Conservation (phyloP, 1,284 basidiomycete genomes). For the Leccinum solheimii region DNA sequence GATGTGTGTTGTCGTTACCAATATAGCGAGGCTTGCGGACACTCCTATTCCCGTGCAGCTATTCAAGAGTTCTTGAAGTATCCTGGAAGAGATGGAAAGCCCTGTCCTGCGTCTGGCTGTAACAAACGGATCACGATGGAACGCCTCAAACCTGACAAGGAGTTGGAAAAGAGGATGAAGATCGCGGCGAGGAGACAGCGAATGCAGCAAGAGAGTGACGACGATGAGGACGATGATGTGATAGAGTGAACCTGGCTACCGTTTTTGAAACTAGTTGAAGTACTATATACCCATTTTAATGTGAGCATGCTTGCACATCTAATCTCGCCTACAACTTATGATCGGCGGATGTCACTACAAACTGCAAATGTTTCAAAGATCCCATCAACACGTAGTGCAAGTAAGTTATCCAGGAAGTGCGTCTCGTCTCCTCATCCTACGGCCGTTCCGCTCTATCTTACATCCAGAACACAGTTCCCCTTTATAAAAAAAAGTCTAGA, state of each 20-base stretch:
- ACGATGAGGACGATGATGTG: conserved; percentile 64
- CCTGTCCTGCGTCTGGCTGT: conserved; percentile 73
- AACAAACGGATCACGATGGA: conserved; percentile 52
- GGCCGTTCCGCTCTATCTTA: not conserved
- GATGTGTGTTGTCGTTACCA: not conserved
- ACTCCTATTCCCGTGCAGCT: conserved; percentile 68
- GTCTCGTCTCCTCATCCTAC: not conserved
- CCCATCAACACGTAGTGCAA: not conserved
- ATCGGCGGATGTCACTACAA: not conserved
- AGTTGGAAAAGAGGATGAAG: conserved; percentile 61
- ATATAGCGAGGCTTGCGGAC: conserved; percentile 60
- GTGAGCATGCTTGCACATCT: conserved; percentile 1
- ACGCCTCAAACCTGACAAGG: conserved; percentile 55
- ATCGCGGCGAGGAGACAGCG: conserved; percentile 51
- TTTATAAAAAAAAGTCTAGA: no score
- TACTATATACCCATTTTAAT: conserved; percentile 14
- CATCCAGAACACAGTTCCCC: not conserved
- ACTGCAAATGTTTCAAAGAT: not conserved
- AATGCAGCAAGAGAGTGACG: conserved; percentile 52
- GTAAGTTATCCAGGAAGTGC: not conserved
- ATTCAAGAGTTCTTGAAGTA: conserved; percentile 55
- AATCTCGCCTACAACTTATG: not conserved
- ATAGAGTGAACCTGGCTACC: conserved; percentile 49
- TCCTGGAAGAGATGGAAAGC: conserved; percentile 37
- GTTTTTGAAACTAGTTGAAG: not conserved